These are phyloP conservation scores for Halophytophthora polymorphica DNA, from an alignment of 352 stramenopile species.

Conservation along the genomic window DNA sequence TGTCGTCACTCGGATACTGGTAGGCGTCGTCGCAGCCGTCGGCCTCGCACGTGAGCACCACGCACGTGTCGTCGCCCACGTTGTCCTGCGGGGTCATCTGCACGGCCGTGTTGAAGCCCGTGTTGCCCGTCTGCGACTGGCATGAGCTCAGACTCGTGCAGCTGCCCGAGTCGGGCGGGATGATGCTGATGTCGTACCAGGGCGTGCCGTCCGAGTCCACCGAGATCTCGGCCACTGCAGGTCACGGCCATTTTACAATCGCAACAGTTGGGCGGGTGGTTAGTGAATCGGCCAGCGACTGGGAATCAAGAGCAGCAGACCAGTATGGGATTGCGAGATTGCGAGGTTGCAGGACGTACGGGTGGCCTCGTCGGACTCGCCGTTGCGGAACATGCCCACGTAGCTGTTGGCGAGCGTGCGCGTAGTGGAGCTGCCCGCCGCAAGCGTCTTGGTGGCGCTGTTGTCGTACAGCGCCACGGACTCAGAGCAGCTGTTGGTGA, in stretches of 20 bases:
- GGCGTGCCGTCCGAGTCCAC: conserved; percentile 33
- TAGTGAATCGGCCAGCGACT: conserved; percentile 4
- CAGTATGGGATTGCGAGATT: background rate
- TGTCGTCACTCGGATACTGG: conserved; percentile 54
- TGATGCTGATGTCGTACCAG: conserved; percentile 64
- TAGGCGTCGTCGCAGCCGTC: conserved; percentile 61
- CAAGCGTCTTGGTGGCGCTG: conserved; percentile 33
- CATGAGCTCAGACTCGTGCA: conserved; percentile 46
- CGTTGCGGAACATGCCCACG: conserved; percentile 60
- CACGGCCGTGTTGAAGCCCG: conserved; percentile 62
- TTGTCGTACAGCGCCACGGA: conserved; percentile 62
- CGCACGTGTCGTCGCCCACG: conserved; percentile 36
- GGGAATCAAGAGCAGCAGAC: conserved; percentile 1
- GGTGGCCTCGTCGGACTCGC: conserved; percentile 33
- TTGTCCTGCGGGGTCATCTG: conserved; percentile 48
- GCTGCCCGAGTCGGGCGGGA: conserved; percentile 36
- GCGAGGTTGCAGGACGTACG: conserved; percentile 17
- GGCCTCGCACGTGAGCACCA: conserved; percentile 37
- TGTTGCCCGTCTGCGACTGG: conserved; percentile 41
- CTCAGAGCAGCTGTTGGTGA: conserved; percentile 43
- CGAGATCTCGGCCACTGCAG: conserved; percentile 48
- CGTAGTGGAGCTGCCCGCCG: conserved; percentile 32
- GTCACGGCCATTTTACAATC: background rate
- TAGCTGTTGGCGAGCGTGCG: conserved; percentile 38
- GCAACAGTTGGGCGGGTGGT: conserved; percentile 14